A percentile compares a stretch with the other conserved stretches of the same genome.
Conservation (phyloP, 2,329 filamentous ascomycete species). For the Verticillium isaacii region DNA sequence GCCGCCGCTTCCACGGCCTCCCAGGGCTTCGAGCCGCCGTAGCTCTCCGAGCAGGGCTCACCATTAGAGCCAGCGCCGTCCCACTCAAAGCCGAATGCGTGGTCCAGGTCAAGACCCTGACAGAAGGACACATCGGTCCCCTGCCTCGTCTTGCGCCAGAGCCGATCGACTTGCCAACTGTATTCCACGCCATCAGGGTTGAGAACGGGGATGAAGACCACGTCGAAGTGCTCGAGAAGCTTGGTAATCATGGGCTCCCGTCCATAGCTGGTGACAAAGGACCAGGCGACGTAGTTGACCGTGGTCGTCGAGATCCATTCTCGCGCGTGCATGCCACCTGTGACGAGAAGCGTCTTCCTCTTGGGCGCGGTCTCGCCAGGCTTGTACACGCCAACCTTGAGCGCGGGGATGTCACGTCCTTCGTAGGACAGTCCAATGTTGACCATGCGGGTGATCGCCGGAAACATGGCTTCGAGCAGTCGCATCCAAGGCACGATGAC, state of each 20-base stretch:
- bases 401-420: constrained; percentile 76
- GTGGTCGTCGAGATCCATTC: constrained; percentile 96
- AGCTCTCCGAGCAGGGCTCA: constrained; percentile 89
- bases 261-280: constrained; percentile 76
- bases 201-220: constrained; percentile 80
- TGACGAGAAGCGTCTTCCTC: constrained; percentile 73
- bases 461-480: constrained; percentile 84
- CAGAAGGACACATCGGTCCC: constrained; percentile 79
- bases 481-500: constrained; percentile 85
- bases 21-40: constrained; percentile 78
- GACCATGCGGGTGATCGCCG: constrained; percentile 67
- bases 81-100: constrained; percentile 82
- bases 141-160: constrained; percentile 95
- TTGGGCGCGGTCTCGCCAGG: constrained; percentile 32
- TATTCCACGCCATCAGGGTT: constrained; percentile 96
- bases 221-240: constrained; percentile 78
- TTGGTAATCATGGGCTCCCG: constrained; percentile 67
- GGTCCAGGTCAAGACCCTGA: constrained; percentile 83
- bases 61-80: constrained; percentile 55
- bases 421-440: constrained; percentile 83
- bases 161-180: constrained; percentile 82
- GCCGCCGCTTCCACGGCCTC: constrained; percentile 73
- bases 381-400: constrained; percentile 64
- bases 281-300: constrained; percentile 87
- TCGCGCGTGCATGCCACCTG: constrained; percentile 83